Evolutionary conservation across 2,329 filamentous ascomycete species (phyloP), one percentile per base, ranked within the genome.

Genomic region (Fusarium nanum): DNA sequence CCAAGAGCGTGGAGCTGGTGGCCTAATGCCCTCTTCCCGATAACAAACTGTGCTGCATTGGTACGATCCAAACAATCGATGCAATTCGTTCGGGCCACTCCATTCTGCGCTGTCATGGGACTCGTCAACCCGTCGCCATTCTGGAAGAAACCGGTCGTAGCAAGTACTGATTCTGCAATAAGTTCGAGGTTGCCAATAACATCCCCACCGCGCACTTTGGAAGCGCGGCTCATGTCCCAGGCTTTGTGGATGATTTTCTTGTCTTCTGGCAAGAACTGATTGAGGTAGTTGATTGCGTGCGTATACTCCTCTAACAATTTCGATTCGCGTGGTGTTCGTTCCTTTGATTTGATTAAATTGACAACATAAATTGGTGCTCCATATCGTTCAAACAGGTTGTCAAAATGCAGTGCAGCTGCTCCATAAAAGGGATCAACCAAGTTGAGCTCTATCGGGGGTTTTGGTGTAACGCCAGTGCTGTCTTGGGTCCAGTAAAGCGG

Each of bases 401-500:
- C 93, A 76, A 99, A 99, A 79, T 99, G 96, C 45, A 98, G 83
- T 1, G 94, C 95, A 16, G 96, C 95, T 5, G 95, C 93, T 44
- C 91, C 92, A 77, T 97, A 98, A 79, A 98, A 99, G 0, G 96
- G 96, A 79, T 99, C 96, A 22, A 97, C 89, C n/a, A 98, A 86
- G 76, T 97, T 98, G 44, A 99, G 83, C 78, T 98, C 93, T 72
- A 99, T 99, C 12, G 95, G 94, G 12, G 96, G 97, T 74, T 98
- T 99, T 0, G 97, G 97, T 2, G 93, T 94, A 3, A 99, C 96
- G 3, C 95, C 94, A 6, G 93, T 96, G 73, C 91, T 97, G 77
- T 98, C 96, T 78, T 99, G 96, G 0, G 94, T 97, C 97, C 97
- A 99, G 79, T 97, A 94, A 1, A 99, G 85, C 6, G 96, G 96